Evolutionary conservation across 306 rosid genomes (phyloP).

Genomic region (Trifolium fragiferum): DNA sequence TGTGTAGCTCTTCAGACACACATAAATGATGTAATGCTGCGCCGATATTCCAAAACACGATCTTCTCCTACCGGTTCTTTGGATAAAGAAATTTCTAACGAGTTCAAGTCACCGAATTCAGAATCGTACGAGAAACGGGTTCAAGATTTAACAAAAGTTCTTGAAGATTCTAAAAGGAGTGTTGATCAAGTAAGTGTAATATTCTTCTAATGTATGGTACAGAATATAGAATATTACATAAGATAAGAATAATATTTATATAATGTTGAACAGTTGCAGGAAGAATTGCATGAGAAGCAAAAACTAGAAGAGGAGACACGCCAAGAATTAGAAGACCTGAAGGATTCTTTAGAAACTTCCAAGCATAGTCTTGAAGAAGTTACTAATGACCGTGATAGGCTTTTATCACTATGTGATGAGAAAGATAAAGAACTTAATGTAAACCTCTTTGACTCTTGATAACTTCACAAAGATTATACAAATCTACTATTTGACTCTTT

Average conservation of each 20-base stretch:
- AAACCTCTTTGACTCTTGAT: conserved; percentile 35
- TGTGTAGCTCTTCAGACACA: conserved; percentile 97
- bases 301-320: conserved; percentile 62
- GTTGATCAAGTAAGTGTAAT: conserved; percentile 72
- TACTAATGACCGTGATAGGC: conserved; percentile 57
- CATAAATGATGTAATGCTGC: conserved; percentile 91
- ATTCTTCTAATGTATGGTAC: conserved; percentile 16
- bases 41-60: conserved; percentile 83
- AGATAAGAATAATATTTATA: conserved; percentile 34
- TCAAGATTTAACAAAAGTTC: conserved; percentile 74
- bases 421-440: conserved; percentile 86
- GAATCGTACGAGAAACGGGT: conserved; percentile 70
- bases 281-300: conserved; percentile 70
- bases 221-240: background rate
- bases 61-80: conserved; percentile 57
- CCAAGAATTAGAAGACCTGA: conserved; percentile 73
- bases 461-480: too few species aligned
- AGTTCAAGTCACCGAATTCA: conserved; percentile 55
- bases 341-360: conserved; percentile 63
- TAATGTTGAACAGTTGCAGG: conserved; percentile 60
- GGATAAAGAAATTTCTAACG: conserved; percentile 65
- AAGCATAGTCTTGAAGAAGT: conserved; percentile 64
- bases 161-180: conserved; percentile 81
- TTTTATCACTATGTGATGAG: conserved; percentile 61
- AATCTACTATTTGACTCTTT: too few species aligned